phyloP scores from a whole-genome alignment of 1,284 basidiomycete genomes.

The Athelia psychrophila region DNA sequence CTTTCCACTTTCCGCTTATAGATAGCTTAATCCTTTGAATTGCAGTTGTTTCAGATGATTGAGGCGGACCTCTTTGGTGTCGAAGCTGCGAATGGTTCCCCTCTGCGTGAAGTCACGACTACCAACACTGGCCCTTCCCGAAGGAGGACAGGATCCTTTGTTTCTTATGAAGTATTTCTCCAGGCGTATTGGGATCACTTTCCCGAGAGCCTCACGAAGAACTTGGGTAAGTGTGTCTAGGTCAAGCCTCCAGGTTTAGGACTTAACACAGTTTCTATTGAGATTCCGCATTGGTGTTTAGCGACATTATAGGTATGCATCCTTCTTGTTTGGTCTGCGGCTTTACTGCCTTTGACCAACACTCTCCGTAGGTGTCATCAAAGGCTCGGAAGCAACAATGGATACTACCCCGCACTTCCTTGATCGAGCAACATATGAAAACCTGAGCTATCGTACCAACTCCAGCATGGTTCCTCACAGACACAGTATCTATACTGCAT shows the following conservation, averaged over 20 bases:
- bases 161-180: constrained; percentile 53
- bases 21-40: neutral
- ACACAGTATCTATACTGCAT: constrained; percentile 50
- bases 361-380: constrained; percentile 52
- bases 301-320: constrained; percentile 62
- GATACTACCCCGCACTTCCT: constrained; percentile 34
- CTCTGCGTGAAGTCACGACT: no score
- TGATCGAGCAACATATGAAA: constrained; percentile 40
- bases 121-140: neutral
- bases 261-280: neutral
- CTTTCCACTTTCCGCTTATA: neutral
- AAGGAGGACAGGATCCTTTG: constrained; percentile 18
- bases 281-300: constrained; percentile 66
- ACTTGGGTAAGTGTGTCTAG: constrained; percentile 40
- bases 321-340: neutral
- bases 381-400: constrained; percentile 57
- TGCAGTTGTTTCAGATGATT: neutral
- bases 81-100: no score
- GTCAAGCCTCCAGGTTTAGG: neutral
- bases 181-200: constrained; percentile 65
- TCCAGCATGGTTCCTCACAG: constrained; percentile 52
- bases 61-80: neutral
- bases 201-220: constrained; percentile 49
- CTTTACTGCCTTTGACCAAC: neutral
- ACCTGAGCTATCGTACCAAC: constrained; percentile 48